phyloP scores from a whole-genome alignment of 2,329 filamentous ascomycete species.

The Cytospora piceicola region DNA sequence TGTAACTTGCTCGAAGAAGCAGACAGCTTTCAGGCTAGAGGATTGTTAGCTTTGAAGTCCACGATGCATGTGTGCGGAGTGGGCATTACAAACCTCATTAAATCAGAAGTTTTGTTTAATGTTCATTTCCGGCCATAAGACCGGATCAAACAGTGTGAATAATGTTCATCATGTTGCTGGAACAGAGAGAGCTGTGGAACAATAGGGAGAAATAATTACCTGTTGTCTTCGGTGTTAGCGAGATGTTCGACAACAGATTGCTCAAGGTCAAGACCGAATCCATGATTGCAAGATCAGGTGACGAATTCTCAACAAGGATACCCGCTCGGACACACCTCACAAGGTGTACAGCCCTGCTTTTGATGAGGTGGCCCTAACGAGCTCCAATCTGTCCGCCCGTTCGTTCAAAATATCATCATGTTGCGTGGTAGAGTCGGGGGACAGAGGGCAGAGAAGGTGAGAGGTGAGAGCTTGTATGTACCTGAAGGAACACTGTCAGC shows the following conservation, averaged over 20 bases:
- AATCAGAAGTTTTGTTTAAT: constrained; percentile 57
- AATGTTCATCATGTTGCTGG: constrained; percentile 54
- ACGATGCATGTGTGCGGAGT: background rate
- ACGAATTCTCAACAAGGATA: constrained; percentile 69
- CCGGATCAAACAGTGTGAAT: constrained; percentile 66
- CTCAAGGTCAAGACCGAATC: constrained; percentile 24
- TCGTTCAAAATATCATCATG: constrained; percentile 70
- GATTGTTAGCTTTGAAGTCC: constrained; percentile 13
- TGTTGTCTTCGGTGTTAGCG: constrained; percentile 29
- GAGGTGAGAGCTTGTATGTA: constrained; percentile 40
- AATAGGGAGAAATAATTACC: constrained; percentile 31
- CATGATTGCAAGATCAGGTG: constrained; percentile 55
- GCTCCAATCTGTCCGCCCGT: constrained; percentile 71
- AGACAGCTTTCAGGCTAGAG: constrained; percentile 31
- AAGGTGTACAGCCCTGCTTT: constrained; percentile 66
- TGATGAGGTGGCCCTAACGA: constrained; percentile 47
- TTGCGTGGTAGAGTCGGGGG: constrained; percentile 36
- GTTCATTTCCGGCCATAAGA: constrained; percentile 55
- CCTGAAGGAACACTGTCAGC: constrained; percentile 42
- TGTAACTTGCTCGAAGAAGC: constrained; percentile 15
- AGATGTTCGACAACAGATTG: constrained; percentile 31
- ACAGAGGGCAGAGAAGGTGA: constrained; percentile 19
- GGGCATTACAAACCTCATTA: constrained; percentile 46
- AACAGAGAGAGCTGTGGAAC: constrained; percentile 29
- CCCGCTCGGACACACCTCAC: constrained; percentile 53